phyloP scores from a whole-genome alignment of 2,329 filamentous ascomycete species.

The Fusarium incarnatum region DNA sequence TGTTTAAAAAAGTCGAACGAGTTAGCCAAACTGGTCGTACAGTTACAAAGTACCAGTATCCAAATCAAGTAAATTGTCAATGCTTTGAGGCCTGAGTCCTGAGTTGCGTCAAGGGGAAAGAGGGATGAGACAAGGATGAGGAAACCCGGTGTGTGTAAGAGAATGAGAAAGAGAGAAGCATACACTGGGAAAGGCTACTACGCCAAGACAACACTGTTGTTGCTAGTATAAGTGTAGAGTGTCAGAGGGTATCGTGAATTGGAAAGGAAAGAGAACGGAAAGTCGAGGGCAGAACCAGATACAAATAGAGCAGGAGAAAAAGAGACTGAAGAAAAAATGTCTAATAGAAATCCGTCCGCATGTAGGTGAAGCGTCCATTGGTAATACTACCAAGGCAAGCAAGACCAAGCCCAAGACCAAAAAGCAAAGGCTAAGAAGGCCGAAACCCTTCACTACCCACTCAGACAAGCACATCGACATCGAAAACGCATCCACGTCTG shows the following conservation, averaged over 20 bases:
- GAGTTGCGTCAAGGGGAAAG: slow-evolving; percentile 29
- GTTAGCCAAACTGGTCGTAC: slow-evolving; percentile 40
- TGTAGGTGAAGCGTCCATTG: slow-evolving; percentile 20
- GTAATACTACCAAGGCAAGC: slow-evolving; percentile 11
- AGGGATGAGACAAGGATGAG: slow-evolving; percentile 37
- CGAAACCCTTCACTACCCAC: slow-evolving; percentile 26
- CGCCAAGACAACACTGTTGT: slow-evolving; percentile 18
- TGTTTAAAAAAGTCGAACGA: slow-evolving; percentile 40
- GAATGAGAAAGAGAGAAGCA: slow-evolving; percentile 22
- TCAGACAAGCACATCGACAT: slow-evolving; percentile 34
- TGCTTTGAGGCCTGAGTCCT: slow-evolving; percentile 32
- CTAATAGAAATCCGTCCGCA: slow-evolving; percentile 26
- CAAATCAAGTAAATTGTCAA: slow-evolving; percentile 25
- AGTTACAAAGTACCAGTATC: slow-evolving; percentile 15
- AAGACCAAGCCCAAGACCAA: neutral
- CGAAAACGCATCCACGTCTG: slow-evolving; percentile 42
- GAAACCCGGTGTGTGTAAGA: slow-evolving; percentile 28
- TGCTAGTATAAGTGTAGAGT: slow-evolving; percentile 4
- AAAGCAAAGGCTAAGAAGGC: slow-evolving; percentile 13
- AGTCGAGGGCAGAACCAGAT: slow-evolving; percentile 15
- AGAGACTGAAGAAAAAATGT: slow-evolving; percentile 7
- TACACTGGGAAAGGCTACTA: slow-evolving; percentile 15
- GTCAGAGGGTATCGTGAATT: slow-evolving; percentile 30
- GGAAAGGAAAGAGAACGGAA: neutral
- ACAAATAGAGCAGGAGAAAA: slow-evolving; percentile 22